These are phyloP conservation scores for Macrophomina phaseolina DNA, from an alignment of 2,329 filamentous ascomycete species.

Conservation along the genomic window DNA sequence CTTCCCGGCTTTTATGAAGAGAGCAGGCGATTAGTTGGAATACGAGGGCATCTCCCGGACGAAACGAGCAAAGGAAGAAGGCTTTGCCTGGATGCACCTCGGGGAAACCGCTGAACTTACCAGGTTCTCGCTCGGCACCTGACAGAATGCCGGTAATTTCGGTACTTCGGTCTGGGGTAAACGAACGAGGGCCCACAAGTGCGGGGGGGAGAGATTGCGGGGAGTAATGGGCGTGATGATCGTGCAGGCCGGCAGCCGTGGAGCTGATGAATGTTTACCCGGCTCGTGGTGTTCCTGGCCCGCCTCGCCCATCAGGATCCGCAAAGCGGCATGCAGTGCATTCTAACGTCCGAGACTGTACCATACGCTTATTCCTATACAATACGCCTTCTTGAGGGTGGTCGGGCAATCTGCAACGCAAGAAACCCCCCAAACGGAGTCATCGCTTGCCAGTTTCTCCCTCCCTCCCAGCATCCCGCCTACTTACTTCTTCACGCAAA, in stretches of 20 bases:
- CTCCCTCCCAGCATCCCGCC: not conserved
- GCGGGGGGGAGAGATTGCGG: not conserved
- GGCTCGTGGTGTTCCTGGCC: not conserved
- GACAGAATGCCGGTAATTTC: not conserved
- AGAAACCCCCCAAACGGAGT: no score
- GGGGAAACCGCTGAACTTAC: not conserved
- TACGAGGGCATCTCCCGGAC: not conserved
- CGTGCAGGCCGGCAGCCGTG: not conserved
- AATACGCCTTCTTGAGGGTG: no score
- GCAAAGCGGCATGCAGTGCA: no score
- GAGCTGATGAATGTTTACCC: not conserved
- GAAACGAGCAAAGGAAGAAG: not conserved
- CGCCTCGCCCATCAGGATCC: no score
- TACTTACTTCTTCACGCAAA: constrained; percentile 35
- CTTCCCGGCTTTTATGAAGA: not conserved
- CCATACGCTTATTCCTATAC: no score
- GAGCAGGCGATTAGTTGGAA: no score
- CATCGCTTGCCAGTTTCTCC: no score
- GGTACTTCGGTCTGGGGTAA: constrained; percentile 12
- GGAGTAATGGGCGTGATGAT: not conserved
- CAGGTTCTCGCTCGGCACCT: not conserved
- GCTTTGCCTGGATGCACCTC: not conserved
- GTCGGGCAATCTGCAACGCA: no score
- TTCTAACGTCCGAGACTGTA: no score
- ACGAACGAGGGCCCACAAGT: not conserved